Evolutionary conservation across 2,329 filamentous ascomycete species (phyloP), one percentile per base, ranked within the genome.

Genomic region (Fusarium temperatum): DNA sequence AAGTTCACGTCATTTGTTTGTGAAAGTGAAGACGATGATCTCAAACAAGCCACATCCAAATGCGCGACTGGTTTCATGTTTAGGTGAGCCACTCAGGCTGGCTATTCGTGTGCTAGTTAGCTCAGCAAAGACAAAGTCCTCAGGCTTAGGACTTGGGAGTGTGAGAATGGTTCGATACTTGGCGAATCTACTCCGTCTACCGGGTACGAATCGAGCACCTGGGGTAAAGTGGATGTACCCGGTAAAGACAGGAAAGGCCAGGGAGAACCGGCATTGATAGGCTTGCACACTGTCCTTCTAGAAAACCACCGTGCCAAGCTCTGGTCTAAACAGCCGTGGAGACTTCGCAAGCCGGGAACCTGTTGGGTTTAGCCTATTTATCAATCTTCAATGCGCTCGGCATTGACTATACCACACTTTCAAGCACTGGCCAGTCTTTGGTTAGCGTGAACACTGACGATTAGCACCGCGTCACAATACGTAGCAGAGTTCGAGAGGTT

Each of bases 171-270:
- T 66, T 76, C 73, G 77, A 78, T 66, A 65, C 53, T 66, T 51
- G 59, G 65, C 42, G 57, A 56, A 74, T 68, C 59, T 62, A 54
- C 69, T 66, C 66, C 67, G 51, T 62, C 56, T 70, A 68, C 66
- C 68, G 45, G 59, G 63, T 73, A 74, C 67, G 65, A 69, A 78
- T 77, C 75, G 61, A 54, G 55, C 65, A 70, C 71, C 77, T 78
- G 74, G 77, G 75, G 74, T 78, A 78, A 76, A 77, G 75, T 73
- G 73, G 73, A 76, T 71, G 72, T 63, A 69, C 54, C 48, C 61
- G 66, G 39, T 57, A 65, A 56, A 76, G 62, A 59, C 58, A 42
- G 63, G 67, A 50, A 75, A 61, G 50, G 70, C 64, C 53, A 77
- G 61, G 61, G 63, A 65, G 56, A 55, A 36, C 69, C 68, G 66